Base-by-base conservation (phyloP, 1,284 basidiomycete species). In the Inonotus obliquus region DNA sequence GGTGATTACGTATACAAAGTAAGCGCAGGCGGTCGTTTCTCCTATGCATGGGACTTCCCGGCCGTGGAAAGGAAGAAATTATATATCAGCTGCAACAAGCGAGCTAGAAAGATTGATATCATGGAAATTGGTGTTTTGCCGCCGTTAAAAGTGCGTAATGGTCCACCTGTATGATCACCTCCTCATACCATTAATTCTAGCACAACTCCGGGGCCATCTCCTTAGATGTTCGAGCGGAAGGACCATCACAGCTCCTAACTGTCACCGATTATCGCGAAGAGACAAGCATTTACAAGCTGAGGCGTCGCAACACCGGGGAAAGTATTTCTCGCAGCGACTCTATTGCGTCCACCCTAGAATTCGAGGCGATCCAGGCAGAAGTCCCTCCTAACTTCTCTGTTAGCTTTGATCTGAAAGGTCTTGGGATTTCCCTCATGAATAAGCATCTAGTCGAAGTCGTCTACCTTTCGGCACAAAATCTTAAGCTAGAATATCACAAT, bases 11-110 rank as follows among this genome's bases (percentile, higher is more conserved):
- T 58, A 51, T 91, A 94, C 73, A 79, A 77, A 54, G 73, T 94
- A 10, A 71, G 76, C n/a, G 80, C 85, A 9, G 85, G 81, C 54
- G 79, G 80, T 7, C 80, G 77, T 47, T 73, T 82, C 59, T 77
- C 82, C 57, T 99, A 98, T 71, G 91, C 95, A 5, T 99, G 97
- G 97, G 97, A 99, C 72, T 87, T 84, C 66, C 97, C 97, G 1
- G 92, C 95, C 9, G 86, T 88, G 2, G 78, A 78, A 59, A 87
- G 91, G 69, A 99, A 98, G 77, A 88, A 87, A 67, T 80, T 99
- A 45, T 75, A 85, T 57, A 76, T 99, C 14, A 75, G 75, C 14
- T 82, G 88, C 59, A 87, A 88, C 51, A 81, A 82, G 17, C 76
- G 83, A 51, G 83, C 85, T n/a, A 83, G 93, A 44, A 77, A 83